phyloP scores from a whole-genome alignment of 306 rosid genomes.

The Castanea crenata region DNA sequence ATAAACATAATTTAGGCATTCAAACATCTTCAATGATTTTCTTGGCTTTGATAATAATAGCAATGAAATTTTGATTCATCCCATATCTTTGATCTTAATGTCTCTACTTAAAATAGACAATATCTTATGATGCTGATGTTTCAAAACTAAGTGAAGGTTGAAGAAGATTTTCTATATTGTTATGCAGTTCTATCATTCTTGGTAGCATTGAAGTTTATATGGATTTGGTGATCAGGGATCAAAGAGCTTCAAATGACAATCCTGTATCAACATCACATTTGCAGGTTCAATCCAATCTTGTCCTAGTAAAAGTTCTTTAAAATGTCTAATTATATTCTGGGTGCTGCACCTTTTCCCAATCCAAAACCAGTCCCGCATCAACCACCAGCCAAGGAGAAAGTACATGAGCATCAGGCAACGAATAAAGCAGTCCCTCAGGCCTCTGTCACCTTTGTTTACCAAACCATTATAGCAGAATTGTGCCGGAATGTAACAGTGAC shows the following conservation, averaged over 20 bases:
- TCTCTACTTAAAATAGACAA: not conserved
- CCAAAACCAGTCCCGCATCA: not conserved
- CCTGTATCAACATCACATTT: conserved; percentile 17
- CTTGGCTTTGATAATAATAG: not conserved
- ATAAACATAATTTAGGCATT: not conserved
- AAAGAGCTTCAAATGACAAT: conserved; percentile 17
- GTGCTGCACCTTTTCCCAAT: conserved; percentile 25
- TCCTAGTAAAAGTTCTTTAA: not conserved
- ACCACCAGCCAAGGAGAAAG: conserved; percentile 22
- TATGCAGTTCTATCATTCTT: conserved; percentile 19
- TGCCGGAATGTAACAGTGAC: conserved; percentile 28
- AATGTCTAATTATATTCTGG: conserved; percentile 31
- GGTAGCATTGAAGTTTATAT: conserved; percentile 9
- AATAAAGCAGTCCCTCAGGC: conserved; percentile 18
- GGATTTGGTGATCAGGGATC: conserved; percentile 8
- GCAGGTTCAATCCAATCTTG: conserved; percentile 5
- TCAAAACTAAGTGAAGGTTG: not conserved
- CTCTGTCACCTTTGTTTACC: conserved; percentile 37
- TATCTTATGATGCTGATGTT: not conserved
- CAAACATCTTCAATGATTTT: not conserved
- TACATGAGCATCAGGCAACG: not conserved
- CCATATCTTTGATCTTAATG: not conserved
- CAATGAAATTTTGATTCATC: not conserved
- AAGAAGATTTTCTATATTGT: not conserved
- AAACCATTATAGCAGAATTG: conserved; percentile 35